Percentiles rank a stretch among this genome's conserved stretches.
phyloP scores from a whole-genome alignment of 164 flowering plant genomes.

The Hamamelis virginiana region DNA sequence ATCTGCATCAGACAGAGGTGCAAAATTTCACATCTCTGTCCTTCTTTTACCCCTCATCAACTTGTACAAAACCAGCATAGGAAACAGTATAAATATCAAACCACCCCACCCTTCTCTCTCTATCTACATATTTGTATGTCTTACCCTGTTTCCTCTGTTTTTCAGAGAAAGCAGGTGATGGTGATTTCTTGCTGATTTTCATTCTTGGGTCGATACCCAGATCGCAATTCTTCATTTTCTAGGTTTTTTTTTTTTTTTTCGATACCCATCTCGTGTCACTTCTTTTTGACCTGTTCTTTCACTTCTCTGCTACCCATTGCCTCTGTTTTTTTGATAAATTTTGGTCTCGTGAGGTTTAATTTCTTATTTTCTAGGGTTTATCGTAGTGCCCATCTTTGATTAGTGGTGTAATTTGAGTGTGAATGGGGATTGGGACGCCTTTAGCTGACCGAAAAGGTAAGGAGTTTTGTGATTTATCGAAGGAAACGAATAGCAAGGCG shows the following conservation, averaged over 20 bases:
- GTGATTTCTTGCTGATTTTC: conserved; percentile 1
- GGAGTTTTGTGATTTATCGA: conserved; percentile 24
- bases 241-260: no score
- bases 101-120: no score
- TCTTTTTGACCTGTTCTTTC: no score
- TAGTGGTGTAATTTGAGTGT: conserved; percentile 4
- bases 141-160: conserved; percentile 10
- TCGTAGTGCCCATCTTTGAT: conserved; percentile 2
- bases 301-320: no score
- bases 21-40: conserved; percentile 12
- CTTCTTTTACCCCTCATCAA: neutral
- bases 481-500: conserved; percentile 23
- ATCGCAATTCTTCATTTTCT: conserved; percentile 8
- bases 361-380: conserved; percentile 4
- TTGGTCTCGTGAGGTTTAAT: no score
- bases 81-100: neutral
- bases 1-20: conserved; percentile 12
- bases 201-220: conserved; percentile 17
- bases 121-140: neutral
- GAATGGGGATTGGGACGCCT: conserved; percentile 42
- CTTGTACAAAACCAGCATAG: neutral
- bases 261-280: no score
- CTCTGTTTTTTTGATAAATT: no score
- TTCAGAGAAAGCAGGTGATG: neutral
- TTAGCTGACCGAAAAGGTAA: conserved; percentile 28